A percentile compares a stretch with the other conserved stretches of the same genome.
Conservation (phyloP, 331 rosid genomes). For the Quercus tomentella region DNA sequence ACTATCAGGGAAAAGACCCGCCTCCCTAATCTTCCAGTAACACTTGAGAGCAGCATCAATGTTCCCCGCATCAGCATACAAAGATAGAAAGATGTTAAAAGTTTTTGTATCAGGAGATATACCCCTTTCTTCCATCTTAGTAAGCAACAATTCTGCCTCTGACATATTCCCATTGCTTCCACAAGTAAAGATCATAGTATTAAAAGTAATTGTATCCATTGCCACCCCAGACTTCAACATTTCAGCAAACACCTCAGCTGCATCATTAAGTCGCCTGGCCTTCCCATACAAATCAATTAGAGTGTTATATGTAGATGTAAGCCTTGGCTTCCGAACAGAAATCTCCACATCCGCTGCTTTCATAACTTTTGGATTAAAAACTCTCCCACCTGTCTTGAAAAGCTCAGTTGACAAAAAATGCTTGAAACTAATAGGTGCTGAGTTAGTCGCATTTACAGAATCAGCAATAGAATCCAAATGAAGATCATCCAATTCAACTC, state of each 20-base stretch:
- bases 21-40: slow-evolving; percentile 66
- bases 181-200: slow-evolving; percentile 77
- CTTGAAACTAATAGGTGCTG: slow-evolving; percentile 54
- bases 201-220: slow-evolving; percentile 75
- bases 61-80: slow-evolving; percentile 69
- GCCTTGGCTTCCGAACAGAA: slow-evolving; percentile 41
- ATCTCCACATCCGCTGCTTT: slow-evolving; percentile 20
- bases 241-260: slow-evolving; percentile 72
- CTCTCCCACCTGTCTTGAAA: slow-evolving; percentile 76
- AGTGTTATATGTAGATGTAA: slow-evolving; percentile 68
- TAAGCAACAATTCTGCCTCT: slow-evolving; percentile 84
- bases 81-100: slow-evolving; percentile 66
- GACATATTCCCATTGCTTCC: slow-evolving; percentile 75
- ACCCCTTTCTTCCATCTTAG: slow-evolving; percentile 82
- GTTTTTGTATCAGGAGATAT: slow-evolving; percentile 82
- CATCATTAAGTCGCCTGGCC: slow-evolving; percentile 76
- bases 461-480: slow-evolving; percentile 49
- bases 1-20: slow-evolving; percentile 64
- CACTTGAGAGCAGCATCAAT: slow-evolving; percentile 59
- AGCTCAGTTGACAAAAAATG: slow-evolving; percentile 88
- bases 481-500: slow-evolving; percentile 59
- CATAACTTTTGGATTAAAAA: slow-evolving; percentile 19
- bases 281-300: slow-evolving; percentile 88
- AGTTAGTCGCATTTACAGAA: slow-evolving; percentile 25
- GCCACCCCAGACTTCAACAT: slow-evolving; percentile 85